These are phyloP conservation scores for Saksenaea oblongispora DNA, from an alignment of 371 early-diverging fungal genomes.

Conservation along the genomic window DNA sequence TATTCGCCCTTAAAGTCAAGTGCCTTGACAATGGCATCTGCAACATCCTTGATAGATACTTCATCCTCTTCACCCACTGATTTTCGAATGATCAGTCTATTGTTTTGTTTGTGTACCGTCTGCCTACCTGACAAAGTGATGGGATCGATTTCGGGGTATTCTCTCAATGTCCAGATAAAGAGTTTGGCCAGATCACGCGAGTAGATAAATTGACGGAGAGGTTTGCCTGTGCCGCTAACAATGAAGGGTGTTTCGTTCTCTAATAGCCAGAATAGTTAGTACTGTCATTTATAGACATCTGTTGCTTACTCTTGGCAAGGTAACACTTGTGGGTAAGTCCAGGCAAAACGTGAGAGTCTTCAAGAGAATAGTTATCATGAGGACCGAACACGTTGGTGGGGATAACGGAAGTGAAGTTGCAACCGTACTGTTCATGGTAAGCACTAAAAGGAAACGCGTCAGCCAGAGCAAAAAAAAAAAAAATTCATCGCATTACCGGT, in stretches of 20 bases:
- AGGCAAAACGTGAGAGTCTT: conserved; percentile 86
- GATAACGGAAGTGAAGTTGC: conserved; percentile 81
- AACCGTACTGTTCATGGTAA: conserved; percentile 82
- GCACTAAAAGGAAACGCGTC: conserved; percentile 44
- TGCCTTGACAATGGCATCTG: conserved; percentile 73
- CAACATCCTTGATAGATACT: conserved; percentile 81
- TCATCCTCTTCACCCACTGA: conserved; percentile 81
- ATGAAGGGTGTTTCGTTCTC: conserved; percentile 76
- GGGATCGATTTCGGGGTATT: conserved; percentile 81
- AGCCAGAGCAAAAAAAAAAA: background rate
- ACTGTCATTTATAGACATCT: background rate
- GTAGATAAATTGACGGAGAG: conserved; percentile 88
- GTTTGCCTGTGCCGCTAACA: conserved; percentile 80
- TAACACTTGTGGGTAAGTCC: conserved; percentile 88
- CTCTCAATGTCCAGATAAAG: conserved; percentile 81
- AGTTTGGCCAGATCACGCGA: conserved; percentile 83
- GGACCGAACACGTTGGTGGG: conserved; percentile 91
- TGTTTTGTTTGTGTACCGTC: background rate
- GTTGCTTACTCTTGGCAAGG: conserved; percentile 66
- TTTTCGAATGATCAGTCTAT: background rate
- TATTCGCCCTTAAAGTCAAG: conserved; percentile 70
- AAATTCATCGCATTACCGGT: conserved; percentile 55
- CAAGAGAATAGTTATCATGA: conserved; percentile 81
- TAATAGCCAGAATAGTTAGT: conserved; percentile 18
- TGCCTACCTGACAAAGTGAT: conserved; percentile 79